Percentiles rank a stretch among this genome's conserved stretches.
Conservation (phyloP, 148 eudicot genomes). For the Limonium bicolor region DNA sequence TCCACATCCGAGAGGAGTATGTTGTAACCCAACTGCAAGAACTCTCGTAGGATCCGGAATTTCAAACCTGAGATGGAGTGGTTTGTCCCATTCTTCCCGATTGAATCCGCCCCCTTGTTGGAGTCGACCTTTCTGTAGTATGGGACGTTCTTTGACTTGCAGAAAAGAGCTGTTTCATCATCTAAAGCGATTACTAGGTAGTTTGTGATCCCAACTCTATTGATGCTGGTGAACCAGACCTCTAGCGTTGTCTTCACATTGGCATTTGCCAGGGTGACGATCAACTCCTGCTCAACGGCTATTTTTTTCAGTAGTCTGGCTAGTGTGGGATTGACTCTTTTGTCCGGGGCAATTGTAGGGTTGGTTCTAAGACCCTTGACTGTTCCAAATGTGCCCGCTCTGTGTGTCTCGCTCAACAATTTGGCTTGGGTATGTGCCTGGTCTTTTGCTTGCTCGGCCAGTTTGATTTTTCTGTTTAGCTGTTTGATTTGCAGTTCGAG, state of each 20-base stretch:
- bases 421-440: conserved; percentile 36
- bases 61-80: conserved; percentile 79
- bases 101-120: conserved; percentile 40
- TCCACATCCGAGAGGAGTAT: conserved; percentile 88
- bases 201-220: conserved; percentile 51
- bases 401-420: conserved; percentile 40
- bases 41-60: conserved; percentile 74
- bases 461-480: conserved; percentile 35
- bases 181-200: conserved; percentile 77
- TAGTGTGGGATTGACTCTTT: conserved; percentile 62
- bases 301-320: conserved; percentile 42
- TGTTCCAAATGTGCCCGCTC: conserved; percentile 78
- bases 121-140: conserved; percentile 69
- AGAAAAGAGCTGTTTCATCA: conserved; percentile 36
- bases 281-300: conserved; percentile 53
- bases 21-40: conserved; percentile 72
- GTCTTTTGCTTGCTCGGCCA: conserved; percentile 47
- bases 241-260: conserved; percentile 67
- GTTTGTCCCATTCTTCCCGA: conserved; percentile 51
- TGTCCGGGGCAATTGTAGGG: conserved; percentile 66
- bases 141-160: conserved; percentile 47
- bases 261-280: conserved; percentile 64
- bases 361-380: conserved; percentile 74
- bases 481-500: conserved; percentile 51
- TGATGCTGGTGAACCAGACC: conserved; percentile 44